Conservation (phyloP, 2,329 filamentous ascomycete genomes). For the Diaporthe velutina region DNA sequence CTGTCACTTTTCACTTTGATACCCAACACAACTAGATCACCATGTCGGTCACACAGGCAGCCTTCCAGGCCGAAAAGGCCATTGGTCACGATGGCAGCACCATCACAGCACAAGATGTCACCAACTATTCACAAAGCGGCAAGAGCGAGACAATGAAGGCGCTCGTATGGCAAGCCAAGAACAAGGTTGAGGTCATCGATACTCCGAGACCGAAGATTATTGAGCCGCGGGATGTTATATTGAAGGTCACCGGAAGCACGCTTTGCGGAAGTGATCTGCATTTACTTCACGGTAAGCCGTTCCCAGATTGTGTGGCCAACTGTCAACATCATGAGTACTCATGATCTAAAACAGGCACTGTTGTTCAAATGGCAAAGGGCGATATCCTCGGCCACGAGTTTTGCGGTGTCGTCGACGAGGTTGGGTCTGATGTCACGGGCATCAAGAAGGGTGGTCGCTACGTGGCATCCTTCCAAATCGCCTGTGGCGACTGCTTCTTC, state of each 20-base stretch:
- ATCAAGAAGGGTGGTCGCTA: conserved; percentile 75
- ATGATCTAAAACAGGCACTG: conserved; percentile 47
- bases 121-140: conserved; percentile 66
- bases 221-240: conserved; percentile 81
- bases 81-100: conserved; percentile 77
- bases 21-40: not conserved
- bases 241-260: conserved; percentile 78
- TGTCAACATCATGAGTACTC: not conserved
- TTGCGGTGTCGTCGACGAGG: conserved; percentile 66
- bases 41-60: conserved; percentile 76
- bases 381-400: conserved; percentile 78
- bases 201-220: conserved; percentile 79
- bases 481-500: conserved; percentile 78
- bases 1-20: not conserved
- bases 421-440: conserved; percentile 67
- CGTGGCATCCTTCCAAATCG: conserved; percentile 89
- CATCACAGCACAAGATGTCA: conserved; percentile 76
- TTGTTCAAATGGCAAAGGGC: conserved; percentile 72
- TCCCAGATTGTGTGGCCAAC: not conserved
- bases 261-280: conserved; percentile 72
- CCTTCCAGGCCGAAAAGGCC: conserved; percentile 73
- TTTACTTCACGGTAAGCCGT: conserved; percentile 61
- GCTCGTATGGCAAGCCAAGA: conserved; percentile 85
- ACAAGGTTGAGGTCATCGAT: conserved; percentile 78
- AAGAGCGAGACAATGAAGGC: conserved; percentile 80